A percentile compares a stretch with the other conserved stretches of the same genome.
Evolutionary conservation across 805 yeast species (phyloP).

Genomic region (Sporopachydermia quercuum): DNA sequence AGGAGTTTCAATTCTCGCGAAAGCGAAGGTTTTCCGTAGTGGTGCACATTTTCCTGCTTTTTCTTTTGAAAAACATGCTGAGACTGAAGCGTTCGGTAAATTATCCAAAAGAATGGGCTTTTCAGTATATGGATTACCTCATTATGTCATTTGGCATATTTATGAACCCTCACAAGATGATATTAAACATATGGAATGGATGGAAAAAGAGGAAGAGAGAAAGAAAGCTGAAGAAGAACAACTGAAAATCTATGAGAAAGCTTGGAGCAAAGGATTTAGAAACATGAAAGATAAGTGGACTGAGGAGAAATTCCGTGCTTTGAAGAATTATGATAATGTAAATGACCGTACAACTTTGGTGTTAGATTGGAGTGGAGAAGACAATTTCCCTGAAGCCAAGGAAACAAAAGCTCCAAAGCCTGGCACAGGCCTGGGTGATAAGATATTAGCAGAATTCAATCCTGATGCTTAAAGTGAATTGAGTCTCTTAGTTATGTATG

Average conservation of each 20-base stretch:
- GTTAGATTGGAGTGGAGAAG: conserved; percentile 62
- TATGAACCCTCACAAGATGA: conserved; percentile 82
- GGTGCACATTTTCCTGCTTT: conserved; percentile 81
- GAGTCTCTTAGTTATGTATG: too few species aligned
- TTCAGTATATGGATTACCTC: conserved; percentile 77
- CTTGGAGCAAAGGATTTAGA: conserved; percentile 57
- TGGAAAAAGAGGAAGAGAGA: conserved; percentile 67
- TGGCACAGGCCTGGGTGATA: conserved; percentile 6
- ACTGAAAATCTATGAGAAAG: conserved; percentile 39
- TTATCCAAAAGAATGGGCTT: conserved; percentile 69
- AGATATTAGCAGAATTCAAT: conserved; percentile 26
- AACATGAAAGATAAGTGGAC: conserved; percentile 53
- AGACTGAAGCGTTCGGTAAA: conserved; percentile 78
- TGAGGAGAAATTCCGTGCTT: conserved; percentile 40
- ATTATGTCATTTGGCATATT: conserved; percentile 82
- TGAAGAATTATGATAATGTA: conserved; percentile 55
- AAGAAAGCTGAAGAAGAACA: conserved; percentile 36
- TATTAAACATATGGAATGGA: conserved; percentile 72
- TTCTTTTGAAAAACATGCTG: conserved; percentile 76
- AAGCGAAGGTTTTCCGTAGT: conserved; percentile 52
- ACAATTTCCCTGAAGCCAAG: conserved; percentile 20
- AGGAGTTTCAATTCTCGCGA: conserved; percentile 66
- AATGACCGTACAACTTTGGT: conserved; percentile 29
- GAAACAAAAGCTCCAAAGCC: background rate
- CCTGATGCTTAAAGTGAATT: conserved; percentile 15